phyloP scores from a whole-genome alignment of 495 filamentous ascomycete species.

The Xylaria castorea region DNA sequence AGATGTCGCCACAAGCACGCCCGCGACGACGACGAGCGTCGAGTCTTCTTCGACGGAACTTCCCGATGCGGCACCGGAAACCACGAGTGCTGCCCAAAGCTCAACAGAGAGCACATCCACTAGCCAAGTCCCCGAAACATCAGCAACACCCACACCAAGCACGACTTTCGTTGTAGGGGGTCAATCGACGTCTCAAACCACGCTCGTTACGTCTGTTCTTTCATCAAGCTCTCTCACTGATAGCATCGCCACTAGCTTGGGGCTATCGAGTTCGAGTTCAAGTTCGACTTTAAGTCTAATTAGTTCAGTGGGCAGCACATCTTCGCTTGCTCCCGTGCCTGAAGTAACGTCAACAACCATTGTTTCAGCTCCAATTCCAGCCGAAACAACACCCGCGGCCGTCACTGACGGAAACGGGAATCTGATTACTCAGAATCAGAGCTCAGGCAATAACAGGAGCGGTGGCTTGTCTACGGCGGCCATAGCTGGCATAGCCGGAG shows the following conservation, averaged over 20 bases:
- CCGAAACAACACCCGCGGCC: constrained; percentile 13
- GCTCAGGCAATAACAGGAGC: constrained; percentile 16
- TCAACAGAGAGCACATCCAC: constrained; percentile 26
- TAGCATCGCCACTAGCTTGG: constrained; percentile 34
- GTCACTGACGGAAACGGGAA: constrained; percentile 27
- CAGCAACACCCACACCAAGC: constrained; percentile 27
- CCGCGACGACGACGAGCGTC: not conserved
- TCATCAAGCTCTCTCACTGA: constrained; percentile 34
- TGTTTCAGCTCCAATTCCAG: constrained; percentile 15
- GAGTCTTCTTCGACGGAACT: constrained; percentile 25
- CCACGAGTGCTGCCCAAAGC: constrained; percentile 31
- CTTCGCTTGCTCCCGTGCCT: not conserved
- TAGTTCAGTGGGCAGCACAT: not conserved
- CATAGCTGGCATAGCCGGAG: constrained; percentile 42
- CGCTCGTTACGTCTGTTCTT: constrained; percentile 34
- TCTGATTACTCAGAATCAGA: constrained; percentile 30
- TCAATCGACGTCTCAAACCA: constrained; percentile 32
- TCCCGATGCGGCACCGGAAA: constrained; percentile 28
- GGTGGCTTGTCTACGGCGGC: constrained; percentile 33
- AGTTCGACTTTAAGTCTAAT: not conserved
- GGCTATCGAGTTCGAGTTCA: constrained; percentile 31
- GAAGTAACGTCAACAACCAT: not conserved
- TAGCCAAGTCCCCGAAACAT: constrained; percentile 22
- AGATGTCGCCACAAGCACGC: not conserved
- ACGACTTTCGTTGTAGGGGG: constrained; percentile 26